These are phyloP conservation scores for Geum urbanum DNA, from an alignment of 306 rosid genomes.

Conservation along the genomic window DNA sequence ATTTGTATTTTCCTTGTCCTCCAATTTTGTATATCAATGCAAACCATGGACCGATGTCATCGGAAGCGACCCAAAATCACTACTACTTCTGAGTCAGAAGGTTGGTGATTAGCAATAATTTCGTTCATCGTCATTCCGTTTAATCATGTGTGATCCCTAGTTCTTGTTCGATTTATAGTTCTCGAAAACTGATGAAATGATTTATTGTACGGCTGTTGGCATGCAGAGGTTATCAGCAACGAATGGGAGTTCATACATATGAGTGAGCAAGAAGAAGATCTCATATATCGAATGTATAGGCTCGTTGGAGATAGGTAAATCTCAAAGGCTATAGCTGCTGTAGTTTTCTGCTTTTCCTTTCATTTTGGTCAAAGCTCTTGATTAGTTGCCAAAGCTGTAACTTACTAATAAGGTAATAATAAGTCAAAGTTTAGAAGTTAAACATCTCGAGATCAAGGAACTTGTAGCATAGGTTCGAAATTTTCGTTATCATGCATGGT, in stretches of 20 bases:
- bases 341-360: not conserved
- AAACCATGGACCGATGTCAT: not conserved
- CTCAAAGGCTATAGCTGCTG: not conserved
- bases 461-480: too few relatives aligned
- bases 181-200: too few relatives aligned
- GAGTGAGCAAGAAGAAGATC: constrained; percentile 61
- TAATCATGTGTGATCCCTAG: too few relatives aligned
- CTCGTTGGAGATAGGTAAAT: constrained; percentile 51
- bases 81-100: constrained; percentile 12
- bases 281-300: constrained; percentile 49
- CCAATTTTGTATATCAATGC: not conserved
- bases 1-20: constrained; percentile 11
- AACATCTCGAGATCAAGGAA: too few relatives aligned
- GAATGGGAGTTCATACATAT: constrained; percentile 50
- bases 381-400: too few relatives aligned
- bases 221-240: constrained; percentile 44
- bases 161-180: too few relatives aligned
- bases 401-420: too few relatives aligned
- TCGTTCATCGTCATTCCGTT: too few relatives aligned
- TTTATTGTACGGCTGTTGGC: not conserved
- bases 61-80: constrained; percentile 15
- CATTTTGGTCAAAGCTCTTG: too few relatives aligned
- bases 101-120: not conserved
- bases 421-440: too few relatives aligned
- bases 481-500: too few relatives aligned